Evolutionary conservation across 805 yeast genomes (phyloP), one percentile per base, ranked within the genome.

Genomic region (Allodekkera sacchari): DNA sequence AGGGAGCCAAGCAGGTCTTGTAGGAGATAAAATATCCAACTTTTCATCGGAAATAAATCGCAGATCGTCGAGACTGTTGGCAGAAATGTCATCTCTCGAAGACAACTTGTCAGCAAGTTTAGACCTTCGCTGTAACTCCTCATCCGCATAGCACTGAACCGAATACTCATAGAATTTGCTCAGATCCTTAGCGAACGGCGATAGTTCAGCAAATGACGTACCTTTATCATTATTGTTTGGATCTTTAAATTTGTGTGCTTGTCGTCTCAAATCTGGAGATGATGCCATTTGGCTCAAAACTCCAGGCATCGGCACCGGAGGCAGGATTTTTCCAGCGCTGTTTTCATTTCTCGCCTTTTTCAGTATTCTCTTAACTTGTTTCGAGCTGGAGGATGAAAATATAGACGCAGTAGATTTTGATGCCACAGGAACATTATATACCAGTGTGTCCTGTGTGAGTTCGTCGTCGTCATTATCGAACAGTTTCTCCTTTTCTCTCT

Each of bases 1-100:
- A 5, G 88, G 88, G 27, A 77, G 51, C 70, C 83, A 75, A 30
- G 74, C 67, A 3, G 88, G 88, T 42, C 88, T 63, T 1, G 84
- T 68, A 27, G 72, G 74, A 31, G 78, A 67, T 22, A 78, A 53
- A 8, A 57, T 52, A 16, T 63, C 64, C 22, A 75, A 48, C 43
- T 79, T 79, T 44, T 77, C 81, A 1, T 63, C 67, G 1, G 85
- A 77, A 2, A 80, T 67, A 22, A 81, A 54, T 30, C 61, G 55
- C 38, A 74, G 53, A 49, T 79, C 84, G 33, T 79, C 87, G 38
- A 77, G 49, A 4, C 36, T 30, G 8, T 26, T 17, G 8, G 19
- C 34, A 5, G 6, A 23, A 11, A 30, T 18, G 11, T 22, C 24
- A 8, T 30, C 23, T 7, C 13, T 15, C n/a, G 28, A 15, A 9